Evolutionary conservation across 345 rosid genomes (phyloP), one percentile per base, ranked within the genome.

Genomic region (Gossypium stocksii): DNA sequence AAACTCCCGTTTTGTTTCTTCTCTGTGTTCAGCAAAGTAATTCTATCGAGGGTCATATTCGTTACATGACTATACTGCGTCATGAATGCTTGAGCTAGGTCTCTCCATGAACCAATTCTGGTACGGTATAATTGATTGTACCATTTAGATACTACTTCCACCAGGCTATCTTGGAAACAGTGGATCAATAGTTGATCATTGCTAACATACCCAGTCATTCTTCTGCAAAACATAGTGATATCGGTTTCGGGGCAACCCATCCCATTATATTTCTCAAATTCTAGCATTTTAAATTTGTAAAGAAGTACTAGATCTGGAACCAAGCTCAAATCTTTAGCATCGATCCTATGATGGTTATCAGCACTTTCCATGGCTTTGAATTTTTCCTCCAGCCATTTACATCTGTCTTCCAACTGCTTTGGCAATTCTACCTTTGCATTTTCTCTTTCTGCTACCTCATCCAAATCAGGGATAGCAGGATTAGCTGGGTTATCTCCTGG

Each of bases 221-320:
- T 2, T 27, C 29, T 27, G 0, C 29, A 2, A 0, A 27, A 27
- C 29, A 27, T 2, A 0, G 29, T 27, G 0, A 27, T 27, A 27
- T 27, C 0, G 0, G 29, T 0, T 0, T 27, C 29, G 0, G 3
- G 29, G 0, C 29, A 27, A 0, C 3, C 2, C 0, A 0, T 27
- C 0, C 0, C 3, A 0, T 27, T 27, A 0, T 27, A 27, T 3
- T 27, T 27, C 29, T 27, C 29, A 2, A 27, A 27, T 2, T 27
- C 29, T 2, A 0, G 0, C 3, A 27, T 27, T 2, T 27, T 27
- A 3, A 27, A 27, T 0, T 2, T 27, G 3, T 27, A 2, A 0
- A 3, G 3, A 27, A 27, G 3, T 27, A 27, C 29, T 1, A 27
- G 0, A 0, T 27, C 3, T 0, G 3, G 29, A 2, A 27, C 29